These are phyloP conservation scores for Mrakia hoshinonis DNA, from an alignment of 768 basidiomycete genomes.

Conservation along the genomic window DNA sequence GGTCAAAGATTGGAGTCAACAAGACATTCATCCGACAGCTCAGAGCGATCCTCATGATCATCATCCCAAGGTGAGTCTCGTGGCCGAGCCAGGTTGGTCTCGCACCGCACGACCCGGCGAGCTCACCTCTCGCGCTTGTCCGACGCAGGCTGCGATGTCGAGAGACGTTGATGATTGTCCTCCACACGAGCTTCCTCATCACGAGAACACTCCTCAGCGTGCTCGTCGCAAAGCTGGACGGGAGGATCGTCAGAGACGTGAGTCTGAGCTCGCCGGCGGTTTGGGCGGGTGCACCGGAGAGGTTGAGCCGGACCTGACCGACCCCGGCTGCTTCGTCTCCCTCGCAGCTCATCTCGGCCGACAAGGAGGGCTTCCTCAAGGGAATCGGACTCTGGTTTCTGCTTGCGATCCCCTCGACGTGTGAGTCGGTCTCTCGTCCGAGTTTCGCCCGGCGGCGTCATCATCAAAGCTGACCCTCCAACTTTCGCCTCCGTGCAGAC, in stretches of 20 bases:
- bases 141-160: constrained; percentile 42
- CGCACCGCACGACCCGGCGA: not conserved
- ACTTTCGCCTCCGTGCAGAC: constrained; percentile 37
- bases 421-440: not conserved
- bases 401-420: constrained; percentile 83
- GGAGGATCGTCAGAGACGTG: constrained; percentile 68
- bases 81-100: not conserved
- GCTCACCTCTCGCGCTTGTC: not conserved
- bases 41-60: constrained; percentile 63
- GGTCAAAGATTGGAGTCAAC: constrained; percentile 55
- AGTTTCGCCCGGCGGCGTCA: no score
- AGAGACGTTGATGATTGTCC: constrained; percentile 61
- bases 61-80: constrained; percentile 52
- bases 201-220: constrained; percentile 79
- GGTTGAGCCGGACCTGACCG: no score
- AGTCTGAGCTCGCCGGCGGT: constrained; percentile 40
- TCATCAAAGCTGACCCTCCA: not conserved
- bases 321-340: no score
- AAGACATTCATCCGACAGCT: constrained; percentile 63
- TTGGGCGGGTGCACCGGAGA: no score
- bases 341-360: constrained; percentile 53
- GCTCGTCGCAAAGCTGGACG: constrained; percentile 78
- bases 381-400: constrained; percentile 83
- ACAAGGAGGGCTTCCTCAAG: constrained; percentile 69
- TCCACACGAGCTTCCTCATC: constrained; percentile 79